Base-by-base conservation (phyloP, 2,329 filamentous ascomycete species). In the Raffaelea ambrosiae region DNA sequence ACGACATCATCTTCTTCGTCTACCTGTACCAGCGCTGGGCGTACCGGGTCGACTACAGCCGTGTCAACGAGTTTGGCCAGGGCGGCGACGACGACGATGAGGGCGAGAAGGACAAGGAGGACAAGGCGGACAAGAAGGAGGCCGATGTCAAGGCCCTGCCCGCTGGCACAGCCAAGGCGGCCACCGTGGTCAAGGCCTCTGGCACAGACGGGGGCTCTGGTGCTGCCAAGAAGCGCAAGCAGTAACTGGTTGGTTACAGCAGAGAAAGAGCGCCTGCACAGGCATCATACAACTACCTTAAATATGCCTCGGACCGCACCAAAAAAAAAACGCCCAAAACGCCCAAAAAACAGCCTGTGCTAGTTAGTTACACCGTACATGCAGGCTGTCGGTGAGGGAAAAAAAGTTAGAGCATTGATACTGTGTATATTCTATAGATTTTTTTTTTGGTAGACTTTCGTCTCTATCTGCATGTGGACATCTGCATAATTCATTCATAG, bases 1-100 rank as follows among this genome's bases (percentile, higher is more conserved):
- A 98, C 63, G 93, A 98, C 61, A 76, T 98, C 55, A 97, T 98
- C 62, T 98, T 98, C 76, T 98, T 98, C 63, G 76, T 98, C 50
- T 98, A 96, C 69, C 58, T 98, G 4, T 98, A 98, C 68, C 93
- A 98, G 70, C 80, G 84, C 52, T 98, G 82, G 78, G 84, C 84
- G 47, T 98, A 98, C 73, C 88, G 84, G 69, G 76, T 93, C 52
- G 93, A 98, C 66, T 93, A 91, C 69, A 84, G 77, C 11, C 81
- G 93, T 53, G 86, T 98, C 62, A 98, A 98, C 65, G 93, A 98
- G 67, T 98, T 97, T 62, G 93, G 93, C 9, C 93, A 97, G 72
- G 93, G 91, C 33, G 93, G 93, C n/a, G 91, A 94, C n/a, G 86
- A 88, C 22, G n/a, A n/a, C 26, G 26, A 29, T 7, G 87, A 89